Conservation (phyloP, 768 basidiomycete species). For the Suillus tomentosus region DNA sequence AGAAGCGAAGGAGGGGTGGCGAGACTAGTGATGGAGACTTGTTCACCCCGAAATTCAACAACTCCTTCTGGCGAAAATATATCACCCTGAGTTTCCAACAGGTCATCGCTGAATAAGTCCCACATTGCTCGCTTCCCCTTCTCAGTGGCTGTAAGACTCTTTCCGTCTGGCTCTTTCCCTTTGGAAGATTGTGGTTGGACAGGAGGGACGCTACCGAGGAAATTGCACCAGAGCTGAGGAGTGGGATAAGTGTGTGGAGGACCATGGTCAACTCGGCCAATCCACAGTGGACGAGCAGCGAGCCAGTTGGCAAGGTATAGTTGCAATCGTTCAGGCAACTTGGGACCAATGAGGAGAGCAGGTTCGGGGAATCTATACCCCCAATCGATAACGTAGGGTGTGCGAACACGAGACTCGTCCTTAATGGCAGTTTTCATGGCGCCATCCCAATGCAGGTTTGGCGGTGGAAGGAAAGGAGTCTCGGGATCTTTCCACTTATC, state of each 20-base stretch:
- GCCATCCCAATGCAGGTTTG: too few relatives aligned
- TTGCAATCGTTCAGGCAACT: too few relatives aligned
- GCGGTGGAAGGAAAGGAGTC: too few relatives aligned
- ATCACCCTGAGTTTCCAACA: neutral
- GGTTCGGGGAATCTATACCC: too few relatives aligned
- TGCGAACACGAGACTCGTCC: too few relatives aligned
- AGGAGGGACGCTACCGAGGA: constrained; percentile 8
- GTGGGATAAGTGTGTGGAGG: neutral
- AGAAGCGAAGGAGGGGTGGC: constrained; percentile 6
- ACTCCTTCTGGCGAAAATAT: neutral
- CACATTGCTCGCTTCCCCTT: constrained; percentile 2
- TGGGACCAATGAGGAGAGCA: too few relatives aligned
- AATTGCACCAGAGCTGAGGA: constrained; percentile 1
- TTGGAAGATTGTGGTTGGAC: neutral
- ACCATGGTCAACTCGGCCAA: neutral
- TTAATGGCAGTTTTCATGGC: too few relatives aligned
- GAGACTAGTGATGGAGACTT: neutral
- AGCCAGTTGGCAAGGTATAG: too few relatives aligned
- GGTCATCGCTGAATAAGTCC: constrained; percentile 12
- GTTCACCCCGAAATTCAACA: constrained; percentile 3
- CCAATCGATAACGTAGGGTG: too few relatives aligned
- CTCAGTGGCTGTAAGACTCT: neutral
- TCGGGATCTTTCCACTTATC: too few relatives aligned
- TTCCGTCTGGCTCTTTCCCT: neutral
- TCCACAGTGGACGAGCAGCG: too few relatives aligned